Evolutionary conservation across 75 land plant species (phyloP), one percentile per base, ranked within the genome.

Genomic region (Azolla pinnata): DNA sequence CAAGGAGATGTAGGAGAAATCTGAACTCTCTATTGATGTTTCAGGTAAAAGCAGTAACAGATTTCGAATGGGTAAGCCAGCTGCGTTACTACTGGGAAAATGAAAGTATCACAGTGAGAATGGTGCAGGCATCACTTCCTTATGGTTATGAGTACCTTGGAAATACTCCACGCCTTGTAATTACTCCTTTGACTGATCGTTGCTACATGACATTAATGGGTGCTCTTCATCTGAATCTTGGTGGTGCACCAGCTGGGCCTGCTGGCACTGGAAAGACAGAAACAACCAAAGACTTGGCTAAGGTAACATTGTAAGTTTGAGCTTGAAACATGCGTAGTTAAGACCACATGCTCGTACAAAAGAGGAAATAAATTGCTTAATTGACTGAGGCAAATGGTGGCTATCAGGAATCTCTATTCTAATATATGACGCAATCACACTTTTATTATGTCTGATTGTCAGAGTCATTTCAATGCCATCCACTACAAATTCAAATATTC

Each of bases 21-120:
- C 14, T 52, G 35, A 19, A 2, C n/a, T n/a, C n/a, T n/a, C n/a
- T n/a, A n/a, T n/a, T n/a, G n/a, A n/a, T n/a, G n/a, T n/a, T n/a
- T n/a, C 65, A 72, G 74, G 69, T 59, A 25, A 50, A 51, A 54
- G 63, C 63, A 44, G 74, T 60, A 10, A 72, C 74, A 34, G 74
- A 72, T 42, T 72, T 72, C 60, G 74, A 72, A 59, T 72, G 74
- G 74, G 74, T 72, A 0, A 72, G 74, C 31, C 74, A 72, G 44
- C 69, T 72, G 52, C 62, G 74, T 1, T 72, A 72, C 33, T 72
- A 72, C 54, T 72, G 74, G 74, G 74, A 72, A 34, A 59, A 65
- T 54, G 74, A 65, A 48, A 70, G 62, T 18, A 34, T 72, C 31
- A 59, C 45, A 59, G 74, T 72, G 14, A 65, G 67, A 53, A 72